phyloP scores from a whole-genome alignment of 192 early-diverging fungal species.

The Powellomyces hirtus region DNA sequence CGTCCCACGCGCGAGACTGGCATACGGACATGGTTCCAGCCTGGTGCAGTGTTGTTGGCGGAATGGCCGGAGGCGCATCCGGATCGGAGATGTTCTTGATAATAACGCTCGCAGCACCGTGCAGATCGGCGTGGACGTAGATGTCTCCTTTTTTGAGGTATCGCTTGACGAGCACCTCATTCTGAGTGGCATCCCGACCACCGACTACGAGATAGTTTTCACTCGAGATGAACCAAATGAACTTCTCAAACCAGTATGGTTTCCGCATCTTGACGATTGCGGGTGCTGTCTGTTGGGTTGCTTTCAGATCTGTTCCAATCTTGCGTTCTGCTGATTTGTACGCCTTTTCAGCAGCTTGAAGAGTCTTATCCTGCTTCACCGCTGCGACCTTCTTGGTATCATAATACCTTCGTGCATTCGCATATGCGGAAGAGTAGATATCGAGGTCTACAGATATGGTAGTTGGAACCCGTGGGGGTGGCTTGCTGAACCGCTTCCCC shows the following conservation, averaged over 20 bases:
- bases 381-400: constrained; percentile 78
- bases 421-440: constrained; percentile 82
- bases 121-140: constrained; percentile 90
- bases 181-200: constrained; percentile 89
- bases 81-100: constrained; percentile 69
- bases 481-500: not conserved
- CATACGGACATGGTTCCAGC: constrained; percentile 95
- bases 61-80: constrained; percentile 44
- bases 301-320: constrained; percentile 76
- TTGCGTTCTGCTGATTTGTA: constrained; percentile 89
- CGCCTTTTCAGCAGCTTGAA: constrained; percentile 79
- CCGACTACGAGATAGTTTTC: constrained; percentile 93
- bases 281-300: constrained; percentile 64
- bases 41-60: constrained; percentile 89
- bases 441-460: constrained; percentile 75
- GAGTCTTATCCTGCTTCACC: constrained; percentile 87
- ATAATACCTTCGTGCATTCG: constrained; percentile 89
- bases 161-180: constrained; percentile 84
- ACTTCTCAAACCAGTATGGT: constrained; percentile 98
- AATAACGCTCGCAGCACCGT: constrained; percentile 86
- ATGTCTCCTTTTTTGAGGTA: constrained; percentile 71
- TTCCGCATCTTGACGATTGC: constrained; percentile 84
- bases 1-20: constrained; percentile 93
- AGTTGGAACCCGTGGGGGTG: not conserved
- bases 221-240: constrained; percentile 89